Conservation (phyloP, 305 asterid genomes). For the Plantago coronopus region DNA sequence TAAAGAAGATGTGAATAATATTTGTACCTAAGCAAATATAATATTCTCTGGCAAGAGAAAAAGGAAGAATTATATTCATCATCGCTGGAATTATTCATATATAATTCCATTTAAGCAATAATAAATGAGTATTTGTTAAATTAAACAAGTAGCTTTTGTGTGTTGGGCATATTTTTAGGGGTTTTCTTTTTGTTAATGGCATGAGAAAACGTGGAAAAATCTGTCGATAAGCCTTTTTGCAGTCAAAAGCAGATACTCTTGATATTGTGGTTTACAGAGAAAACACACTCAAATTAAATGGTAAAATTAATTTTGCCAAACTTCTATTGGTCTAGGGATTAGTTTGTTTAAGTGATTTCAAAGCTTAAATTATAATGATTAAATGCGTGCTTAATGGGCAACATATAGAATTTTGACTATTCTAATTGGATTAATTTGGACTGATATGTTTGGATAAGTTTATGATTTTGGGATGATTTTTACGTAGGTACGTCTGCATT, state of each 20-base stretch:
- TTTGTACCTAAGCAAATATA: constrained; percentile 5
- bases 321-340: constrained; percentile 16
- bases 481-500: too few species aligned
- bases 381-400: constrained; percentile 26
- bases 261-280: constrained; percentile 29
- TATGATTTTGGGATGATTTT: too few species aligned
- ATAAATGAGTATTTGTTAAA: constrained; percentile 1
- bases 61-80: constrained; percentile 20
- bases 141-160: neutral
- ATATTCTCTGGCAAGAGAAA: constrained; percentile 22
- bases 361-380: constrained; percentile 26
- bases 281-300: constrained; percentile 28
- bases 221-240: constrained; percentile 6
- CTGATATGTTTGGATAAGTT: neutral
- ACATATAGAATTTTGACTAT: constrained; percentile 22
- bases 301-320: constrained; percentile 3
- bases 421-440: neutral
- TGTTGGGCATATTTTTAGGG: constrained; percentile 14
- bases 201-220: neutral
- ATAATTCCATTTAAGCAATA: neutral
- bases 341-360: constrained; percentile 15
- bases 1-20: constrained; percentile 23
- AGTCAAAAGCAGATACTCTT: constrained; percentile 34
- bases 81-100: constrained; percentile 8
- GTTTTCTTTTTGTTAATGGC: constrained; percentile 6